phyloP scores from a whole-genome alignment of 2,329 filamentous ascomycete genomes.

The Calonectria ilicicola region DNA sequence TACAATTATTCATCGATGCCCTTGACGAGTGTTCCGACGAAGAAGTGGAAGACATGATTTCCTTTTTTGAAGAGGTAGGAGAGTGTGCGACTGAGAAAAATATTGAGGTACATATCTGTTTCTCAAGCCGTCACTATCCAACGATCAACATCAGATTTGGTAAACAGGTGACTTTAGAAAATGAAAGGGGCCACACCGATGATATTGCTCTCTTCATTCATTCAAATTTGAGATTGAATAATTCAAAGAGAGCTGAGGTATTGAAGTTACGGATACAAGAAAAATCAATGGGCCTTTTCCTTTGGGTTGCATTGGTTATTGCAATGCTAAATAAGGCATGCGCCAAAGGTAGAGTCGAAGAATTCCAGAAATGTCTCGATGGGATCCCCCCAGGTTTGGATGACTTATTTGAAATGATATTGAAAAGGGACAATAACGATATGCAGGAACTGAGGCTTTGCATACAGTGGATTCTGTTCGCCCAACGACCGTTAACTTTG shows the following conservation, averaged over 20 bases:
- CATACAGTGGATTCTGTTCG: slow-evolving; percentile 66
- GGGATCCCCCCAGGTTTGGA: slow-evolving; percentile 54
- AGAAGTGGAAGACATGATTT: slow-evolving; percentile 55
- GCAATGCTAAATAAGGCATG: slow-evolving; percentile 52
- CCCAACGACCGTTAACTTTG: slow-evolving; percentile 54
- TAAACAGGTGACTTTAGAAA: slow-evolving; percentile 41
- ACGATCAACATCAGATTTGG: slow-evolving; percentile 49
- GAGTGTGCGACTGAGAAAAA: slow-evolving; percentile 33
- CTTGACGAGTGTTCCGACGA: slow-evolving; percentile 61
- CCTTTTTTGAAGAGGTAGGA: slow-evolving; percentile 53
- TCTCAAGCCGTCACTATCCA: slow-evolving; percentile 63
- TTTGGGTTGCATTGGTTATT: slow-evolving; percentile 54
- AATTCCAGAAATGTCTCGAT: slow-evolving; percentile 43
- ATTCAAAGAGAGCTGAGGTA: fast-evolving
- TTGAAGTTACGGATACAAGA: slow-evolving; percentile 40
- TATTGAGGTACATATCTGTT: slow-evolving; percentile 49
- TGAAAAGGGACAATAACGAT: slow-evolving; percentile 59
- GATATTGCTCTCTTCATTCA: slow-evolving; percentile 42
- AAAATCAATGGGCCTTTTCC: slow-evolving; percentile 43
- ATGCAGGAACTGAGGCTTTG: slow-evolving; percentile 56
- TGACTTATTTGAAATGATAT: slow-evolving; percentile 63
- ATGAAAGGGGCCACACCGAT: slow-evolving; percentile 33
- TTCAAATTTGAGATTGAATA: slow-evolving; percentile 10
- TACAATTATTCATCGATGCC: slow-evolving; percentile 38
- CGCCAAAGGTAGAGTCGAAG: slow-evolving; percentile 35